A percentile compares a stretch with the other conserved stretches of the same genome.
These are phyloP conservation scores for Ganoderma leucocontextum DNA, from an alignment of 1,284 basidiomycete genomes.

Conservation along the genomic window DNA sequence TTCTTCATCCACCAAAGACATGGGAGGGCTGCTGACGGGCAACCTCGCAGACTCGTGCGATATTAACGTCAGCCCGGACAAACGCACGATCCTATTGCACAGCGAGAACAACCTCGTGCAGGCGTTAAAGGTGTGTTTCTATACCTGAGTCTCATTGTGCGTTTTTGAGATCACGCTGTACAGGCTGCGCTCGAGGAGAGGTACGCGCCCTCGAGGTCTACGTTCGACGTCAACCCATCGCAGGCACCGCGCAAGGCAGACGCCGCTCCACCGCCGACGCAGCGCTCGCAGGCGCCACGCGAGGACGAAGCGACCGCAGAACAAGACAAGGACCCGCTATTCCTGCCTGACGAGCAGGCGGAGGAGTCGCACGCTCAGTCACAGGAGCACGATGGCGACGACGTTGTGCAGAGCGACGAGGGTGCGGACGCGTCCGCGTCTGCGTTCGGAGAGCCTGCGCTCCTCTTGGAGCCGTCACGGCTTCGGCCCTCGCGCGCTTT, in stretches of 20 bases:
- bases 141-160: no score
- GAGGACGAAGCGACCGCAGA: neutral
- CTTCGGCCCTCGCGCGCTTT: neutral
- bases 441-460: conserved; percentile 20
- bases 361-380: neutral
- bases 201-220: conserved; percentile 75
- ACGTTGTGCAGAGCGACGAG: neutral
- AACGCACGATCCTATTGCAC: conserved; percentile 93
- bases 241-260: conserved; percentile 16
- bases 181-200: conserved; percentile 66
- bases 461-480: conserved; percentile 12
- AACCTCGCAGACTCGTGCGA: conserved; percentile 83
- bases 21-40: neutral
- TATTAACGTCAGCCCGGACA: conserved; percentile 97
- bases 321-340: conserved; percentile 15
- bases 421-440: neutral
- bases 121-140: conserved; percentile 72
- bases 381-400: neutral
- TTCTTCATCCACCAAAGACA: neutral
- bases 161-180: neutral
- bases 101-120: conserved; percentile 86
- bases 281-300: neutral
- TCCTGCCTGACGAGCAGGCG: conserved; percentile 18
- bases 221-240: conserved; percentile 62
- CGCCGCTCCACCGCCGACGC: neutral